Conservation (phyloP, 768 basidiomycete species). For the Tricholoma hemisulphureum region DNA sequence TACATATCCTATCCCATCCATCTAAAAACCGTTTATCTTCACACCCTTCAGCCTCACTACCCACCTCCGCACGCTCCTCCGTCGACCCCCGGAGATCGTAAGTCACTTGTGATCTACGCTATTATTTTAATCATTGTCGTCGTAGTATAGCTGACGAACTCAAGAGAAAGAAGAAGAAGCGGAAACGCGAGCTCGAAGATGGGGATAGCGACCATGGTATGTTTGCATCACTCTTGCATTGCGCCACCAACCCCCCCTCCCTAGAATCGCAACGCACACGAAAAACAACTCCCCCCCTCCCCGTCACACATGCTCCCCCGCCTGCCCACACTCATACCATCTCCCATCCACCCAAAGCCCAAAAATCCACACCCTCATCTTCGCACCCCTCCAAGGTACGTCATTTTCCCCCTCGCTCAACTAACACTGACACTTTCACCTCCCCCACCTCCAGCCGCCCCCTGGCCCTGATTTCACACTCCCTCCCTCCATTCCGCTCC, state of each 20-base stretch:
- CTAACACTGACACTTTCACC: constrained; percentile 8
- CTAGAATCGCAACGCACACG: constrained; percentile 52
- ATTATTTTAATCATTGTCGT: constrained; percentile 4
- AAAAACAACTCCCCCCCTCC: constrained; percentile 58
- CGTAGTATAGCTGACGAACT: constrained; percentile 44
- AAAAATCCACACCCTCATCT: constrained; percentile 48
- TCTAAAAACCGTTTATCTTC: constrained; percentile 50
- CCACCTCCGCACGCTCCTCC: constrained; percentile 52
- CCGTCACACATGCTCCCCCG: too few relatives aligned
- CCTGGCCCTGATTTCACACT: constrained; percentile 61
- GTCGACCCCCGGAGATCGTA: constrained; percentile 64
- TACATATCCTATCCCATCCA: constrained; percentile 20
- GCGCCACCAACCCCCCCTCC: background rate
- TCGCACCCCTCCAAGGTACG: constrained; percentile 50
- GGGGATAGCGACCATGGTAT: constrained; percentile 66
- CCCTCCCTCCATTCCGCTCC: constrained; percentile 47
- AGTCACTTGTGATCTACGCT: constrained; percentile 23
- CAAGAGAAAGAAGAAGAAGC: constrained; percentile 84
- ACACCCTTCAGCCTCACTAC: constrained; percentile 41
- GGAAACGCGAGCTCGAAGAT: constrained; percentile 73
- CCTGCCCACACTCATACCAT: constrained; percentile 37
- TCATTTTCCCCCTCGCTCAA: constrained; percentile 4
- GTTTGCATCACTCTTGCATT: constrained; percentile 4
- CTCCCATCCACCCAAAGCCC: constrained; percentile 48
- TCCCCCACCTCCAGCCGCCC: constrained; percentile 17